These are phyloP conservation scores for Talaromyces albobiverticillius DNA, from an alignment of 2,329 filamentous ascomycete species.

Conservation along the genomic window DNA sequence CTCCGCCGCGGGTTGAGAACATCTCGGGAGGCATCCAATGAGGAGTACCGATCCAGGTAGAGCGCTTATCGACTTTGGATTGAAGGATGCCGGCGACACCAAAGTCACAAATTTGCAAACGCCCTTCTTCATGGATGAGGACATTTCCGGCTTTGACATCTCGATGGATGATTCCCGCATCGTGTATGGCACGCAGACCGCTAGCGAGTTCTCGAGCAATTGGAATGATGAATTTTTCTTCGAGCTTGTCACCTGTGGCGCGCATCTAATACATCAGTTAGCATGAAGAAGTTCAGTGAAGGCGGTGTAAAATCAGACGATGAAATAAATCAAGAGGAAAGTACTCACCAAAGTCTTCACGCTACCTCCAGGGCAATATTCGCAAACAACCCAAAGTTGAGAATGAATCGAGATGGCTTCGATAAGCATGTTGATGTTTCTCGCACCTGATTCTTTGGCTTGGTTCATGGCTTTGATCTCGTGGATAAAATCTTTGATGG, in stretches of 20 bases:
- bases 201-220: slow-evolving; percentile 63
- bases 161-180: slow-evolving; percentile 63
- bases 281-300: slow-evolving; percentile 15
- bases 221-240: slow-evolving; percentile 61
- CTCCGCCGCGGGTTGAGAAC: slow-evolving; percentile 35
- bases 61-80: slow-evolving; percentile 58
- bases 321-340: no score
- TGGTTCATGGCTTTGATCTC: slow-evolving; percentile 63
- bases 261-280: slow-evolving; percentile 39
- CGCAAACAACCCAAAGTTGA: slow-evolving; percentile 65
- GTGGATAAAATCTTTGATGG: slow-evolving; percentile 56
- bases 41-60: slow-evolving; percentile 64
- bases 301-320: no score
- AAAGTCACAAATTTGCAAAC: slow-evolving; percentile 64
- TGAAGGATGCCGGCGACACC: slow-evolving; percentile 64
- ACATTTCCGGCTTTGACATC: slow-evolving; percentile 66
- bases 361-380: slow-evolving; percentile 66
- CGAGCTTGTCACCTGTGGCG: slow-evolving; percentile 49
- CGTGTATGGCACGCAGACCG: slow-evolving; percentile 61
- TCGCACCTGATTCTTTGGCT: slow-evolving; percentile 59
- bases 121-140: slow-evolving; percentile 61
- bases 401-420: slow-evolving; percentile 63
- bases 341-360: slow-evolving; percentile 59
- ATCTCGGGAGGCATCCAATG: slow-evolving; percentile 67
- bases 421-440: slow-evolving; percentile 63